Conservation (phyloP, 2,329 filamentous ascomycete species). For the Fonsecaea monophora region DNA sequence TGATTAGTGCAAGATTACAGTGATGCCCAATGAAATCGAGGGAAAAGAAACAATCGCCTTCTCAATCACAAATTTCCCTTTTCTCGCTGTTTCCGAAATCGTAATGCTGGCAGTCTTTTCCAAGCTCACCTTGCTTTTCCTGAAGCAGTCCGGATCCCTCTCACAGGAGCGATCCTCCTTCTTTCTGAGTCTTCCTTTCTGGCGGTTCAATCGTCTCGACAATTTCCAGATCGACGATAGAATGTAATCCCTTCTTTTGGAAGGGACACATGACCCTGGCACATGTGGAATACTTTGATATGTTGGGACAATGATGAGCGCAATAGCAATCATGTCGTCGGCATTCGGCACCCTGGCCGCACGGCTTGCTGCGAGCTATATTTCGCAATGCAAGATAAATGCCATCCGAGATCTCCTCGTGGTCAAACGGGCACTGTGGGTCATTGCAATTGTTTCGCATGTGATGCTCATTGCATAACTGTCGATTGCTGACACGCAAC, state of each 20-base stretch:
- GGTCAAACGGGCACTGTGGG: slow-evolving; percentile 53
- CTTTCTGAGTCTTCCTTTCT: slow-evolving; percentile 1
- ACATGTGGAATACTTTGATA: slow-evolving; percentile 24
- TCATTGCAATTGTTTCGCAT: slow-evolving; percentile 36
- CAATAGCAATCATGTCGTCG: slow-evolving; percentile 52
- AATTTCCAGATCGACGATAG: slow-evolving; percentile 23
- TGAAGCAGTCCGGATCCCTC: not conserved
- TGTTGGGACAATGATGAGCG: slow-evolving; percentile 49
- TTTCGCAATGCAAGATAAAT: slow-evolving; percentile 52
- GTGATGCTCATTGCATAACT: slow-evolving; percentile 37
- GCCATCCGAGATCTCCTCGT: slow-evolving; percentile 50
- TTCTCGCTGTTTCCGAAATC: not conserved
- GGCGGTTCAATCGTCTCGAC: slow-evolving; percentile 25
- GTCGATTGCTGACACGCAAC: slow-evolving; percentile 22
- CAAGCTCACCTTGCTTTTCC: not conserved
- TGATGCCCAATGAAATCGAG: not conserved
- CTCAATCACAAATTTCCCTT: not conserved
- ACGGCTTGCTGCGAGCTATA: slow-evolving; percentile 54
- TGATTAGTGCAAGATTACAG: not conserved
- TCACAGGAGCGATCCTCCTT: not conserved
- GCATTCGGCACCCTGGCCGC: slow-evolving; percentile 51
- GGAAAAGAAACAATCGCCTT: not conserved
- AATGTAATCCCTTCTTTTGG: slow-evolving; percentile 24
- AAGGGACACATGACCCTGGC: slow-evolving; percentile 28
- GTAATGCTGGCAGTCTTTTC: not conserved